Conservation (phyloP, 2,329 filamentous ascomycete genomes). For the Remersonia thermophila region DNA sequence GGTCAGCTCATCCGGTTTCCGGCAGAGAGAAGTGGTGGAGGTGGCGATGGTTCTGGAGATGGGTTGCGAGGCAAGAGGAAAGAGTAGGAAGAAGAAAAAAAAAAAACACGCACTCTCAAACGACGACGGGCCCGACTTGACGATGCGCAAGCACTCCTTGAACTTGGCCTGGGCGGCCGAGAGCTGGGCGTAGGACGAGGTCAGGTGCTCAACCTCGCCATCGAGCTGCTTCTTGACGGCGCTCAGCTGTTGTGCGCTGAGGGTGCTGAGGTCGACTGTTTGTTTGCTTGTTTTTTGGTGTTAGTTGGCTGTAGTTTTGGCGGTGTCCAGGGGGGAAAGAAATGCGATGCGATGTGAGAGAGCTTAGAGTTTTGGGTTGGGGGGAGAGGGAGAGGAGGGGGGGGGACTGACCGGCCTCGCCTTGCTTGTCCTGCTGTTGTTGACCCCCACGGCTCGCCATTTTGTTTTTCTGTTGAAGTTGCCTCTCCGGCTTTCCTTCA, state of each 20-base stretch:
- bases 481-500: too few species aligned
- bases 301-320: too few species aligned
- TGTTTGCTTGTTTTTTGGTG: constrained; percentile 1
- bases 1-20: not conserved
- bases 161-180: constrained; percentile 87
- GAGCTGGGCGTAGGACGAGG: constrained; percentile 77
- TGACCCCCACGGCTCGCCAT: constrained; percentile 11
- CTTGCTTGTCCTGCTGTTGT: constrained; percentile 6
- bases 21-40: not conserved
- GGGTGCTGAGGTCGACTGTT: constrained; percentile 54
- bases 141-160: constrained; percentile 72
- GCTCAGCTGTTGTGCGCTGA: constrained; percentile 74
- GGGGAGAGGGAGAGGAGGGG: too few species aligned
- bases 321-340: not conserved
- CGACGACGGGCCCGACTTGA: constrained; percentile 33
- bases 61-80: too few species aligned
- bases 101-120: constrained; percentile 9
- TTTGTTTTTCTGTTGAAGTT: not conserved
- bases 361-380: too few species aligned
- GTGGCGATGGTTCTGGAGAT: constrained; percentile 6
- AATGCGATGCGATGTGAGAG: too few species aligned
- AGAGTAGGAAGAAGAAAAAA: not conserved
- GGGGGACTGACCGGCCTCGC: constrained; percentile 9
- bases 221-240: constrained; percentile 94
- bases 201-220: constrained; percentile 90